Conservation (phyloP, 306 rosid genomes). For the Lathyrus tuberosus region DNA sequence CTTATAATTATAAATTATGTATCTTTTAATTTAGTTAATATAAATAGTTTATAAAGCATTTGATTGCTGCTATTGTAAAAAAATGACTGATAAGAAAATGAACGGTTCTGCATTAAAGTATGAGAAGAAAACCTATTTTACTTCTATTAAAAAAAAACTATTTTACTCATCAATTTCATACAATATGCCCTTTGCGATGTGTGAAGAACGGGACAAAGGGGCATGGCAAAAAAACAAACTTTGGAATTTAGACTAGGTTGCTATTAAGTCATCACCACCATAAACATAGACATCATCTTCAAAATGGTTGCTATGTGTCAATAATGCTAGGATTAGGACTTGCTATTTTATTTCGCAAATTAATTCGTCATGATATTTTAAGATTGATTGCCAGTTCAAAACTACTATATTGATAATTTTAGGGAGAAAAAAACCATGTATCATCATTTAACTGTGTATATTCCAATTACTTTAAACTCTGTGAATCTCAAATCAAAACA, state of each 20-base stretch:
- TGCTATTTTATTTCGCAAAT: background rate
- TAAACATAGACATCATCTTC: constrained; percentile 1
- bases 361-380: background rate
- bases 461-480: background rate
- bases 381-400: background rate
- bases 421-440: background rate
- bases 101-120: background rate
- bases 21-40: background rate
- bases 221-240: background rate
- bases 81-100: background rate
- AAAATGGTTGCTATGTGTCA: background rate
- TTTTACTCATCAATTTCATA: background rate
- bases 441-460: background rate
- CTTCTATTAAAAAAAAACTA: background rate
- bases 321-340: background rate
- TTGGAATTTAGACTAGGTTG: background rate
- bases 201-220: background rate
- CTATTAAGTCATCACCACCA: constrained; percentile 4
- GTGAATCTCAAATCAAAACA: background rate
- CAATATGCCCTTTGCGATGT: background rate
- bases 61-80: background rate
- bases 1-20: background rate
- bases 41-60: background rate
- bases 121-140: background rate
- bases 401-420: background rate